Evolutionary conservation across 306 rosid species (phyloP).

Genomic region (Morella rubra): DNA sequence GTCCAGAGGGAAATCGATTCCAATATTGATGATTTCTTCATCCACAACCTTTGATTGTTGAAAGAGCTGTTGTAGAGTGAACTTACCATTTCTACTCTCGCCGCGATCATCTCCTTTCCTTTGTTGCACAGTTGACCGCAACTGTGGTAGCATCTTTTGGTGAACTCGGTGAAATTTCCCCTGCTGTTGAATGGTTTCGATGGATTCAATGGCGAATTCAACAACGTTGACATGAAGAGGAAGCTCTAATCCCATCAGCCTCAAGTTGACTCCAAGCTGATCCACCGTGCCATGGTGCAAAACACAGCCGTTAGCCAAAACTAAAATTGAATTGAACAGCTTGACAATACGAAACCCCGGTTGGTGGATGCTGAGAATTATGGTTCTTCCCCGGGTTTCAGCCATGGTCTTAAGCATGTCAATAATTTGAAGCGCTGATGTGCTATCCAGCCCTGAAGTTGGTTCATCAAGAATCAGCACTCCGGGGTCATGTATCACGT

Average conservation of each 20-base stretch:
- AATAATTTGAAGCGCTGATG: slow-evolving; percentile 80
- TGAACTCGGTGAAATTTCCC: slow-evolving; percentile 29
- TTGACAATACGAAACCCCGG: slow-evolving; percentile 91
- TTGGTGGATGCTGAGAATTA: slow-evolving; percentile 84
- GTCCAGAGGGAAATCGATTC: slow-evolving; percentile 40
- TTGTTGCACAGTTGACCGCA: slow-evolving; percentile 30
- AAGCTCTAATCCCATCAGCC: slow-evolving; percentile 70
- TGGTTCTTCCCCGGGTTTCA: slow-evolving; percentile 61
- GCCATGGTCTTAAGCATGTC: slow-evolving; percentile 89
- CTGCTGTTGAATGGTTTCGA: slow-evolving; percentile 55
- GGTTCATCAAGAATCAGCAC: slow-evolving; percentile 90
- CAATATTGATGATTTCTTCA: slow-evolving; percentile 43
- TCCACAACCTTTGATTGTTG: slow-evolving; percentile 76
- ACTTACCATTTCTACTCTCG: slow-evolving; percentile 48
- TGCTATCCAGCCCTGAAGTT: slow-evolving; percentile 94
- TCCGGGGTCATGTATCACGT: slow-evolving; percentile 85
- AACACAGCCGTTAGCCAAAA: slow-evolving; percentile 71
- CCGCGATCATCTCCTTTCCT: slow-evolving; percentile 38
- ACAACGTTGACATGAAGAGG: slow-evolving; percentile 80
- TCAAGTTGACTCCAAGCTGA: slow-evolving; percentile 58
- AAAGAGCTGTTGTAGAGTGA: slow-evolving; percentile 83
- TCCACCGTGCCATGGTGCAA: slow-evolving; percentile 80
- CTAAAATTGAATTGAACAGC: slow-evolving; percentile 61
- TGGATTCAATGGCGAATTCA: slow-evolving; percentile 85
- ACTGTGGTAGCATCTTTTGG: slow-evolving; percentile 23